Conservation (phyloP, 345 rosid species). For the Laguncularia racemosa region DNA sequence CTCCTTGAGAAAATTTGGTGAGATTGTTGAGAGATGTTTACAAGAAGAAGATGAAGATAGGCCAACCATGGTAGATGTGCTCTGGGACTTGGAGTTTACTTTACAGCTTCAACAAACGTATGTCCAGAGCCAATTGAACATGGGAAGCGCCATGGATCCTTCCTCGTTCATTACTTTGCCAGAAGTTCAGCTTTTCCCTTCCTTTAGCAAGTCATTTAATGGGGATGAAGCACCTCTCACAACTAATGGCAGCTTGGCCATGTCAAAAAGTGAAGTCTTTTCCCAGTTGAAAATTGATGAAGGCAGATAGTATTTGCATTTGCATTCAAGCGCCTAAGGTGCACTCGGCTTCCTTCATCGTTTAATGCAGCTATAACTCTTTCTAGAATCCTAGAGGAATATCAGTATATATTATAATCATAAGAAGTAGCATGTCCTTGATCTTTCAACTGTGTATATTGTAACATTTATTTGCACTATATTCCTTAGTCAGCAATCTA, state of each 20-base stretch:
- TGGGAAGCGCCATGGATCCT: conserved; percentile 18
- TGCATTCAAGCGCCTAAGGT: too few species aligned
- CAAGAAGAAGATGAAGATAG: conserved; percentile 35
- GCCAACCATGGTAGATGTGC: conserved; percentile 52
- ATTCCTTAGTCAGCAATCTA: too few species aligned
- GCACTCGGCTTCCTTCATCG: too few species aligned
- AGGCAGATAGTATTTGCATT: too few species aligned
- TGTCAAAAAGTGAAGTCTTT: conserved; percentile 4
- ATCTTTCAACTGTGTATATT: too few species aligned
- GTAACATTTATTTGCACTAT: too few species aligned
- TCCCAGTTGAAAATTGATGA: conserved; percentile 8
- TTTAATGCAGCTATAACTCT: too few species aligned
- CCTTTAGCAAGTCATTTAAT: conserved; percentile 7
- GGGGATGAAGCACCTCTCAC: conserved; percentile 10
- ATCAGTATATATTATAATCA: too few species aligned
- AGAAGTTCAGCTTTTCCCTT: conserved; percentile 20
- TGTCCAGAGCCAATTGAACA: conserved; percentile 12
- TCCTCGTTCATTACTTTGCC: conserved; percentile 13
- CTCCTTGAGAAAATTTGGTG: conserved; percentile 40
- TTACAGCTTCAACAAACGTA: conserved; percentile 32
- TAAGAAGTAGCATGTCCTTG: too few species aligned
- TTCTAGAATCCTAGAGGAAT: too few species aligned
- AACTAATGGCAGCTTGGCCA: conserved; percentile 1
- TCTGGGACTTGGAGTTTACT: conserved; percentile 50
- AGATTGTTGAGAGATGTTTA: conserved; percentile 54